Percentiles rank a stretch among this genome's conserved stretches.
These are phyloP conservation scores for Ogataea pini DNA, from an alignment of 805 yeast species.

Conservation along the genomic window DNA sequence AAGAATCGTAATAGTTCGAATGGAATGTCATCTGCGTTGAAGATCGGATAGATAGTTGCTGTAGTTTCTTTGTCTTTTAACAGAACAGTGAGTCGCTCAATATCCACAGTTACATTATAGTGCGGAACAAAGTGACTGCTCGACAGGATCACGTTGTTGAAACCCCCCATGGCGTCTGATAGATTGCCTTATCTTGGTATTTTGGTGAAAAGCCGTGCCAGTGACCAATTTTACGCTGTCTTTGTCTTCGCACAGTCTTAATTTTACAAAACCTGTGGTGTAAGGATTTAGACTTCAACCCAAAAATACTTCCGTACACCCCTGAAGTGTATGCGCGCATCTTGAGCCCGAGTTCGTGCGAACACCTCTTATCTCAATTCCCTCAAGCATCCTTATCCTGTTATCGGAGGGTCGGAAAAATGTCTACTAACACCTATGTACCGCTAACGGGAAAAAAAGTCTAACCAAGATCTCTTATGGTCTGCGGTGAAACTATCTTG, in stretches of 20 bases:
- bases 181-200: neutral
- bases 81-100: conserved; percentile 72
- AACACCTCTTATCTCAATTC: too few species aligned
- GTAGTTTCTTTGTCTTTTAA: conserved; percentile 87
- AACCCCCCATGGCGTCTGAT: conserved; percentile 31
- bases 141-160: conserved; percentile 33
- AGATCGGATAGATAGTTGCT: conserved; percentile 89
- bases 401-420: too few species aligned
- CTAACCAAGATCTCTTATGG: too few species aligned
- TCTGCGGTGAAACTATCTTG: too few species aligned
- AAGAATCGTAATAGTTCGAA: conserved; percentile 75
- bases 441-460: too few species aligned
- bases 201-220: conserved; percentile 8
- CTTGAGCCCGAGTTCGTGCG: too few species aligned
- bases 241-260: neutral
- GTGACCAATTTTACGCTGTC: conserved; percentile 18
- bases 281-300: neutral
- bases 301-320: neutral
- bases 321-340: neutral
- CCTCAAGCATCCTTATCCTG: too few species aligned
- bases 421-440: too few species aligned
- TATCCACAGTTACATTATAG: conserved; percentile 30
- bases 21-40: conserved; percentile 67
- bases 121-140: conserved; percentile 35
- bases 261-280: neutral